These are phyloP conservation scores for Talaromyces funiculosus DNA, from an alignment of 2,329 filamentous ascomycete species.

Conservation along the genomic window DNA sequence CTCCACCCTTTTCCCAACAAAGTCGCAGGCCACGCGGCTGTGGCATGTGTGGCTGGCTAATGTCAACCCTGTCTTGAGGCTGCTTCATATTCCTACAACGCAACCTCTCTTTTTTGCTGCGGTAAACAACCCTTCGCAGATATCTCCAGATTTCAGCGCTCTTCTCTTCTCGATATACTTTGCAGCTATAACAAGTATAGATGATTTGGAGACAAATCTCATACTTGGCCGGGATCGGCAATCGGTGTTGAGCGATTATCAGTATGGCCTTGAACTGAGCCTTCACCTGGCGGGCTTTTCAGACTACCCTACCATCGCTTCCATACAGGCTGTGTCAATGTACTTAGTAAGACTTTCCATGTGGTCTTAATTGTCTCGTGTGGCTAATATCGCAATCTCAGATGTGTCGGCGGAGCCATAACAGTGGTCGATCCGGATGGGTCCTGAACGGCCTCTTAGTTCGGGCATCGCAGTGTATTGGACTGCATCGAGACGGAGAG, in stretches of 20 bases:
- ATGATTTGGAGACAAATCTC: slow-evolving; percentile 18
- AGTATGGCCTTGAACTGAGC: slow-evolving; percentile 33
- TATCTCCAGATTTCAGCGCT: slow-evolving; percentile 19
- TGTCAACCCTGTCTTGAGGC: slow-evolving; percentile 25
- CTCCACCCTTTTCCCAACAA: slow-evolving; percentile 18
- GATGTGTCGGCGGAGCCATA: slow-evolving; percentile 20
- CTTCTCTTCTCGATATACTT: slow-evolving; percentile 27
- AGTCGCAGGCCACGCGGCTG: slow-evolving; percentile 22
- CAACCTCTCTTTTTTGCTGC: slow-evolving; percentile 25
- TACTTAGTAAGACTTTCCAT: slow-evolving; percentile 29
- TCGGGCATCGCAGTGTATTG: slow-evolving; percentile 49
- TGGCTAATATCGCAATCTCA: background rate
- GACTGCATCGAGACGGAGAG: slow-evolving; percentile 55
- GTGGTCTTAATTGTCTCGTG: background rate
- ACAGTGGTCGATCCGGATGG: slow-evolving; percentile 33
- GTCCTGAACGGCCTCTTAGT: slow-evolving; percentile 49
- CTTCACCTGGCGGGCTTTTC: slow-evolving; percentile 38
- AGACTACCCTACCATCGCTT: slow-evolving; percentile 33
- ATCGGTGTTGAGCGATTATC: slow-evolving; percentile 18
- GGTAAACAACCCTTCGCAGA: slow-evolving; percentile 21
- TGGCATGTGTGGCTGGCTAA: slow-evolving; percentile 26
- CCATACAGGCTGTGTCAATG: slow-evolving; percentile 30
- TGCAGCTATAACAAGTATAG: slow-evolving; percentile 17
- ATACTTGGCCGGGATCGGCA: slow-evolving; percentile 14
- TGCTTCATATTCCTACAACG: slow-evolving; percentile 26